Base-by-base conservation (phyloP, 495 filamentous ascomycete species). In the Copromyces sp. region DNA sequence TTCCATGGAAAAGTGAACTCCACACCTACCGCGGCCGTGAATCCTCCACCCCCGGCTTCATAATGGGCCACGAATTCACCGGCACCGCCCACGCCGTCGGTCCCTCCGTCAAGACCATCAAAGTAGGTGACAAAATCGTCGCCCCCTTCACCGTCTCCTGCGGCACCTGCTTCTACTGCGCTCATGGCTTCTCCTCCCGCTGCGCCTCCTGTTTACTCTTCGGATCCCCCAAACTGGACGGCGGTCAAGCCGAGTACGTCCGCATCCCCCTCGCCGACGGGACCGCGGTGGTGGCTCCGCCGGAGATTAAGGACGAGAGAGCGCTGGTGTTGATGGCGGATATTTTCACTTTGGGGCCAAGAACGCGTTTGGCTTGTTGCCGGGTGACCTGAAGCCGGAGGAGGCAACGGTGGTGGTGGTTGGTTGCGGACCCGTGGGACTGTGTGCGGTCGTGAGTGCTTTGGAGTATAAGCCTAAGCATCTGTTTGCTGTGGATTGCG, bases 221-320 rank as follows among this genome's bases (percentile, higher is more conserved):
- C 75, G 95, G 95, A 47, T 91, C 86, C 59, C 82, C 87, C 17
- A 80, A 80, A 5, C 84, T 97, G 39, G 94, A 97, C 78, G 95
- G 95, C 73, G 93, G 87, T 6, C 95, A 99, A 81, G 95, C 95
- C 39, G 91, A 97, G 84, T 98, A 91, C 81, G 91, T 97, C 68
- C 90, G 94, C 16, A 87, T 97, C 16, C 95, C 95, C 3, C 84
- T 92, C 72, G 95, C 95, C 59, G 94, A 97, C 75, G 89, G 90
- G 16, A 96, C 94, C 3, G 89, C 91, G 3, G 87, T 94, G 78
- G 91, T 90, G 73, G 90, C 94, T 1, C 93, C 95, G 0, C 78
- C 88, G 39, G 91, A 87, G 35, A 91, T 97, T 68, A 86, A 90
- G 24, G 91, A 95, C 74, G 53, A 65, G 29, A 89, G 92, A 72